Percentiles rank a stretch among this genome's conserved stretches.
phyloP scores from a whole-genome alignment of 768 basidiomycete genomes.

The Mycena albidolilacea region DNA sequence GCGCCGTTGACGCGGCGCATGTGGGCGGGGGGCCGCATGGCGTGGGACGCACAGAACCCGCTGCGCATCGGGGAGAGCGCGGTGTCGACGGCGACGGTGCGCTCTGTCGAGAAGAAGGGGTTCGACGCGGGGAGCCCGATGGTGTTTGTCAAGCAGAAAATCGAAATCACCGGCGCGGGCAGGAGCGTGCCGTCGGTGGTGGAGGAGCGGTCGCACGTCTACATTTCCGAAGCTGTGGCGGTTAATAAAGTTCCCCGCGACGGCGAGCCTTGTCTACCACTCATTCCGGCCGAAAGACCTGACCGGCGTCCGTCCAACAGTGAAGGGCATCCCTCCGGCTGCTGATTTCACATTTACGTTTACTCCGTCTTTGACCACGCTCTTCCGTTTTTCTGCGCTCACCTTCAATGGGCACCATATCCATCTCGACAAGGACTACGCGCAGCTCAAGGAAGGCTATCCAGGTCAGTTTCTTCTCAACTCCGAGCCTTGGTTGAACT shows the following conservation, averaged over 20 bases:
- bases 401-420: slow-evolving; percentile 91
- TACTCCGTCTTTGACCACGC: slow-evolving; percentile 75
- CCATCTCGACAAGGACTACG: slow-evolving; percentile 85
- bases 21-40: slow-evolving; percentile 84
- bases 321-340: slow-evolving; percentile 63
- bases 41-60: slow-evolving; percentile 66
- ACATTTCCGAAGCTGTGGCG: slow-evolving; percentile 54
- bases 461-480: slow-evolving; percentile 61
- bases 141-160: slow-evolving; percentile 81
- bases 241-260: slow-evolving; percentile 53
- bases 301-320: slow-evolving; percentile 47
- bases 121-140: slow-evolving; percentile 75
- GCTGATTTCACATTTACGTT: slow-evolving; percentile 76
- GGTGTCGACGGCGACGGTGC: slow-evolving; percentile 62
- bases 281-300: background rate
- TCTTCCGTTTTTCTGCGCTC: slow-evolving; percentile 93
- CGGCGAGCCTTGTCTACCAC: slow-evolving; percentile 54
- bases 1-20: slow-evolving; percentile 82
- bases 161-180: slow-evolving; percentile 64
- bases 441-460: slow-evolving; percentile 79
- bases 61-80: slow-evolving; percentile 70
- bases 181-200: slow-evolving; percentile 61
- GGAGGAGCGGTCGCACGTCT: slow-evolving; percentile 82
- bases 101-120: slow-evolving; percentile 72
- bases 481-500: background rate